A percentile compares a stretch with the other conserved stretches of the same genome.
Evolutionary conservation across 2,329 filamentous ascomycete species (phyloP).

Genomic region (Pseudocercospora fijiensis): DNA sequence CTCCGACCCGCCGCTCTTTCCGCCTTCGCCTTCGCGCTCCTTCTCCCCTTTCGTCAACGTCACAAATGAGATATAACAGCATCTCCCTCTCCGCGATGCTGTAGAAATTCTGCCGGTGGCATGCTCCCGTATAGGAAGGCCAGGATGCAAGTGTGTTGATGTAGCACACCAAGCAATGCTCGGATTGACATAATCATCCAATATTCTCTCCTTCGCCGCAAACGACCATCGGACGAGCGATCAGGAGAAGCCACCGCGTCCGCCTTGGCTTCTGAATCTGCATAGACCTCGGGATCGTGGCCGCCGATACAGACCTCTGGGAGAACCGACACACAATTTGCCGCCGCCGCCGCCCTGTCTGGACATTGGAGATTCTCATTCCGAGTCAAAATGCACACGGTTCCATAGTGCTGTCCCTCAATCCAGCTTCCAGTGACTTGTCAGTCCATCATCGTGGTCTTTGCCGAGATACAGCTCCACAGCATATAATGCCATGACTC

Average conservation of each 20-base stretch:
- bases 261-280: background rate
- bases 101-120: background rate
- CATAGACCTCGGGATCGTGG: background rate
- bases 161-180: background rate
- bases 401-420: constrained; percentile 14
- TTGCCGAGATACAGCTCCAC: constrained; percentile 85
- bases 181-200: background rate
- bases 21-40: background rate
- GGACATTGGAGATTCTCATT: background rate
- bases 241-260: background rate
- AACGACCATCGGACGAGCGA: background rate
- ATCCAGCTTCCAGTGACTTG: constrained; percentile 76
- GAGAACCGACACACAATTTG: background rate
- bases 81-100: background rate
- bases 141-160: background rate
- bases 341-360: background rate
- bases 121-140: background rate
- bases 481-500: constrained; percentile 86
- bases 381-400: background rate
- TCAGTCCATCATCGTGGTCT: constrained; percentile 72
- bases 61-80: constrained; percentile 5
- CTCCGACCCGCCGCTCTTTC: background rate
- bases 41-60: background rate
- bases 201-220: background rate
- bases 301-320: background rate